Base-by-base conservation (phyloP, 805 yeast genomes). In the Kluyveromyces wickerhamii region DNA sequence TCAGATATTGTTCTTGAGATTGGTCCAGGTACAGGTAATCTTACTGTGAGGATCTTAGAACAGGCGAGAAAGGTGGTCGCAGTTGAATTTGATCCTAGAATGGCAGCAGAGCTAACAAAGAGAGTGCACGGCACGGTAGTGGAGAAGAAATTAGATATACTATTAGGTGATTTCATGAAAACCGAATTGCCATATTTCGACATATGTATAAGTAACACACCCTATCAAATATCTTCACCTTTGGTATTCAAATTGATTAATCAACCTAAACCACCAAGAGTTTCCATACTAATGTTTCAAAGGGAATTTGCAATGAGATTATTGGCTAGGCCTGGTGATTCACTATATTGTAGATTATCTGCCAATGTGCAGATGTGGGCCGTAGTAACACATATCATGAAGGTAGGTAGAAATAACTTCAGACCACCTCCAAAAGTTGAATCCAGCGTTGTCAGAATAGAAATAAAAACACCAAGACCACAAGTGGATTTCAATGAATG, bases 321-420 rank as follows among this genome's bases (percentile, higher is more conserved):
- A 36, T 67, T 92, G 35, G 98, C 98, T 1, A 74, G 94, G 48
- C 97, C 98, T 0, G 98, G 98, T n/a, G 97, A 92, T 49, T 60
- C 85, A 1, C 66, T 92, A 25, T 92, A 89, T 65, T 87, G 96
- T 60, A 74, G 98, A 52, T 69, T 92, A 36, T 81, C 95, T 21
- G 97, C 95, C 20, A 92, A 92, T 54, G 97, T 92, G 1, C 98
- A 92, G 55, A 89, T 92, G 97, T 92, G 97, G 96, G 96, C 96
- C n/a, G 85, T 85, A 45, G 96, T 92, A 11, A 87, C 94, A 6
- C 98, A 92, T 58, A 84, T 92, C 35, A 92, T 92, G 98, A 92
- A 92, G 61, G 98, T 92, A 20, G 97, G 97, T 16, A 82, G 78
- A 55, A 92, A 92, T 56, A 92, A 92, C 54, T 92, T 92, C 67